phyloP scores from a whole-genome alignment of 2,329 filamentous ascomycete species.

The Pseudogymnoascus sp. region DNA sequence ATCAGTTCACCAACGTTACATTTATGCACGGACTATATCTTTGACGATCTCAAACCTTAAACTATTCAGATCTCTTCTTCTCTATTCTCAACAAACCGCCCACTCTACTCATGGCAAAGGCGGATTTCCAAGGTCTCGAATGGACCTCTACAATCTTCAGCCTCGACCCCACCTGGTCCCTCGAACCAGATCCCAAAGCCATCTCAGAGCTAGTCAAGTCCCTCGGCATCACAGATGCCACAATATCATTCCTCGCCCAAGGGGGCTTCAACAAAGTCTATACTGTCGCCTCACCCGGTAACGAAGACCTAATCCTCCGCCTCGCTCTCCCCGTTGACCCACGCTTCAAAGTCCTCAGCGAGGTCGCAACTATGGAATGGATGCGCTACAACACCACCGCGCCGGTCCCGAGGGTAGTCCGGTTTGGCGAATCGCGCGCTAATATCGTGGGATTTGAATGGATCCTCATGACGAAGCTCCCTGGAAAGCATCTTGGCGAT shows the following conservation, averaged over 20 bases:
- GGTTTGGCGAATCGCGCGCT: constrained; percentile 26
- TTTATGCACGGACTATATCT: no score
- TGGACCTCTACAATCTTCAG: neutral
- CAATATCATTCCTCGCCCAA: constrained; percentile 21
- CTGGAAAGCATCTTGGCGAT: constrained; percentile 16
- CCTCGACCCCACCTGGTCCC: neutral
- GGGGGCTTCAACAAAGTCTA: constrained; percentile 30
- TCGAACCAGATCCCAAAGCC: neutral
- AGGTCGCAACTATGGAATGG: constrained; percentile 33
- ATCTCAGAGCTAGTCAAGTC: neutral
- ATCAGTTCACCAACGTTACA: no score
- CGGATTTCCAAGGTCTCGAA: neutral
- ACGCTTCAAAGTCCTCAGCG: constrained; percentile 31
- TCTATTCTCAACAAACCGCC: no score
- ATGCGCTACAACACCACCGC: constrained; percentile 27
- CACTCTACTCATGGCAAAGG: no score
- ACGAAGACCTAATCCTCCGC: constrained; percentile 27
- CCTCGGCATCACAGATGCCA: neutral
- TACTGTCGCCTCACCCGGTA: constrained; percentile 20
- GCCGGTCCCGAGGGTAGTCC: constrained; percentile 30
- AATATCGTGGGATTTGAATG: constrained; percentile 36
- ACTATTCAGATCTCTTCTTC: no score
- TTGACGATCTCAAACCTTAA: no score
- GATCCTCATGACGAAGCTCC: constrained; percentile 32
- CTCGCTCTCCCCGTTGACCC: constrained; percentile 33